phyloP scores from a whole-genome alignment of 2,329 filamentous ascomycete genomes.

The Paracorniculantispora psalliotae region DNA sequence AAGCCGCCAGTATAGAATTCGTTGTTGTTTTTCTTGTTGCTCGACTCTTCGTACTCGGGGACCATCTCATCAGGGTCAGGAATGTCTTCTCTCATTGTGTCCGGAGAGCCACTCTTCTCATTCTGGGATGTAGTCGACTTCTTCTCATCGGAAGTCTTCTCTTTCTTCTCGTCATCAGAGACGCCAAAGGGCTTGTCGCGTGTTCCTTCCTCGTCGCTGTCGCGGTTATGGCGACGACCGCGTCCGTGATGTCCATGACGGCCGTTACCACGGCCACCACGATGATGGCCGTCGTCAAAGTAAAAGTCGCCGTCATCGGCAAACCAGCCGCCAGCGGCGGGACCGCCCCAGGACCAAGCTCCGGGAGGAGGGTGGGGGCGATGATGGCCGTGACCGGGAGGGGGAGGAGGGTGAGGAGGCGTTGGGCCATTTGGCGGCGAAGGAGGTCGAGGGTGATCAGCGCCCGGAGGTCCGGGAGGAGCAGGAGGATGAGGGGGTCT shows the following conservation, averaged over 20 bases:
- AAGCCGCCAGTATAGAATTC: constrained; percentile 18
- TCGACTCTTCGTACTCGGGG: constrained; percentile 25
- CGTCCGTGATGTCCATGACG: constrained; percentile 15
- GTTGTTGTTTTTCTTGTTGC: background rate
- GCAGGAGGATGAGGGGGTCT: background rate
- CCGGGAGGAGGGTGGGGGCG: constrained; percentile 20
- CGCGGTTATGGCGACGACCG: constrained; percentile 15
- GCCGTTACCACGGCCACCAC: constrained; percentile 10
- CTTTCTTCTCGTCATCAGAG: constrained; percentile 20
- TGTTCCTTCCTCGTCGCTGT: constrained; percentile 17
- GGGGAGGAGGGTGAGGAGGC: constrained; percentile 2
- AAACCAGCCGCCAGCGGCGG: constrained; percentile 1
- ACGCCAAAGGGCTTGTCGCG: constrained; percentile 19
- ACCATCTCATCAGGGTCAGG: constrained; percentile 30
- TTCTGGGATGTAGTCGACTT: constrained; percentile 17
- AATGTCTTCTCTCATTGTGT: constrained; percentile 25
- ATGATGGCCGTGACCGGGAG: constrained; percentile 7
- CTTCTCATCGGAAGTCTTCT: constrained; percentile 20
- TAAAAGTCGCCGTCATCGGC: constrained; percentile 11
- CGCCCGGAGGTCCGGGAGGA: constrained; percentile 15
- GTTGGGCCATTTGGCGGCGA: background rate
- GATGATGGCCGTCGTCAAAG: background rate
- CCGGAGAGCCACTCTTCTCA: constrained; percentile 32
- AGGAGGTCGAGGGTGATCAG: constrained; percentile 17
- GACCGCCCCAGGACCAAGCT: constrained; percentile 4